Evolutionary conservation across 805 yeast species (phyloP).

Genomic region (Starmerella khaoyaiensis): DNA sequence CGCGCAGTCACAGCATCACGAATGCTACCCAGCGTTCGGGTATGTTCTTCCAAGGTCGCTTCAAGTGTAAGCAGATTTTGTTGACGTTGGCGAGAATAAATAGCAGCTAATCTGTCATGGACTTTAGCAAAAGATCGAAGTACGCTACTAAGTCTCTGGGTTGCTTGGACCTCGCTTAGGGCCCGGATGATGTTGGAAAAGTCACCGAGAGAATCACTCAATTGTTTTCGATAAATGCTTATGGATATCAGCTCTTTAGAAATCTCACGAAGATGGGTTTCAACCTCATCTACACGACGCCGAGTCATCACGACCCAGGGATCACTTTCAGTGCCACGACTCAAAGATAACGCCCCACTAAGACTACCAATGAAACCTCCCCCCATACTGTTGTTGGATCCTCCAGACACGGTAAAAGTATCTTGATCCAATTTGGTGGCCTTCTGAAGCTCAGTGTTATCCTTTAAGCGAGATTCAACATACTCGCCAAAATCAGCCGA

Average conservation of each 20-base stretch:
- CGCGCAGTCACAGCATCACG: conserved; percentile 64
- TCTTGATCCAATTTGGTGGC: conserved; percentile 7
- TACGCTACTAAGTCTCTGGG: conserved; percentile 48
- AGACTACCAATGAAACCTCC: conserved; percentile 15
- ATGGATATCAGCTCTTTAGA: conserved; percentile 61
- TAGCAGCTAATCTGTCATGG: conserved; percentile 56
- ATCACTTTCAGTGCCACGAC: conserved; percentile 54
- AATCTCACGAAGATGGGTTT: conserved; percentile 55
- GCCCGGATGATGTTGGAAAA: conserved; percentile 43
- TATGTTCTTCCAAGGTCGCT: conserved; percentile 75
- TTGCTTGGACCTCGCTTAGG: conserved; percentile 62
- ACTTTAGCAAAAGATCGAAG: conserved; percentile 59
- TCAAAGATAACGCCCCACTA: conserved; percentile 15
- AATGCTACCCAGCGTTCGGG: conserved; percentile 62
- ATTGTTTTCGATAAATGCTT: conserved; percentile 61
- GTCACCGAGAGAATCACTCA: conserved; percentile 57
- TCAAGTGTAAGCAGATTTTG: conserved; percentile 83
- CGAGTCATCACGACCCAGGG: conserved; percentile 61
- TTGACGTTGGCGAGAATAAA: conserved; percentile 61
- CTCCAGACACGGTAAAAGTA: conserved; percentile 3
- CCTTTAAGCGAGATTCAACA: conserved; percentile 35
- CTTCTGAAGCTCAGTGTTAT: conserved; percentile 39
- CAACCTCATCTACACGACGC: conserved; percentile 56
- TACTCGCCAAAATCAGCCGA: conserved; percentile 57
- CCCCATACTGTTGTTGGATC: conserved; percentile 2